Evolutionary conservation across 75 land plant genomes (phyloP), one percentile per base, ranked within the genome.

Genomic region (Isoetes taiwanensis): DNA sequence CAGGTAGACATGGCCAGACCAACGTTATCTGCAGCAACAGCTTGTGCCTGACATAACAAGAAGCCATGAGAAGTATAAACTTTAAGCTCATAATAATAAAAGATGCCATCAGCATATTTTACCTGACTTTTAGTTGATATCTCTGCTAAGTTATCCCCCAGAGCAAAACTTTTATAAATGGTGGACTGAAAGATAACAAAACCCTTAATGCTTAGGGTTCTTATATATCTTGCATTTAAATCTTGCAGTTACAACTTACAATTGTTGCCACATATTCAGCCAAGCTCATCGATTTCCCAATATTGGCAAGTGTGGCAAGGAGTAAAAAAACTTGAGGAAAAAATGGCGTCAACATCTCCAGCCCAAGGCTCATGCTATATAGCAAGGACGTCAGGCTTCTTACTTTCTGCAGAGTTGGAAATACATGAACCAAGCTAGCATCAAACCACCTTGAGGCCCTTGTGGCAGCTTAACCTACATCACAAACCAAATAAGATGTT

Each of bases 81-180:
- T 21, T 3, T 16, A 4, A 32, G 25, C 40, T n/a, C n/a, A n/a
- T n/a, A n/a, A 32, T 2, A 19, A 17, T 38, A 10, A 32, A 6
- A 19, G 3, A 29, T 68, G 24, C 1, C 29, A 11, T n/a, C 4
- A 57, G 33, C 29, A 56, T 17, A 46, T 14, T 25, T 28, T 27
- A 76, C 85, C 85, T 82, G 85, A 54, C 79, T 64, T 32, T 82
- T 82, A 16, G 85, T 82, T 55, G 85, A 78, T 52, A 82, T 71
- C 57, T 82, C 85, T 55, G 79, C 85, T 32, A 76, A 54, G 62
- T 82, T 82, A 70, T 82, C 82, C 23, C 75, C 82, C 39, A 79
- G 32, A 24, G 85, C 82, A 70, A 82, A 82, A 56, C 85, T 82
- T 61, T 65, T 62, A 55, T 82, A 82, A 43, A 82, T 71, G 28